Evolutionary conservation across 257 asterid genomes (phyloP).

Genomic region (Solanum gracilifrons): DNA sequence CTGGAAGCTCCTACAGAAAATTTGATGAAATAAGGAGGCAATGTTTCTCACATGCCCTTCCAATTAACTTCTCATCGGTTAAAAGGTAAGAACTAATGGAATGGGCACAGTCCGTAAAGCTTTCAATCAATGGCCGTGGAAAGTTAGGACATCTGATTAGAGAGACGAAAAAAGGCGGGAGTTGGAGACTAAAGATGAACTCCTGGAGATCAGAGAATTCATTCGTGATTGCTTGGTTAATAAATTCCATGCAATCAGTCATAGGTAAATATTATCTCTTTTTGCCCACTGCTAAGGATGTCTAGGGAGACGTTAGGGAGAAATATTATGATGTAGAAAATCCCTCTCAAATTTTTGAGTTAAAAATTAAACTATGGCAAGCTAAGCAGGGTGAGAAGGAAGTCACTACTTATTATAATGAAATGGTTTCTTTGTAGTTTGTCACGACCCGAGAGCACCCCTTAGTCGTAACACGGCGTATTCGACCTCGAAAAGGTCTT

Average conservation of each 20-base stretch:
- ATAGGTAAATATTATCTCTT: neutral
- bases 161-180: neutral
- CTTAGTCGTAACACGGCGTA: too few relatives aligned
- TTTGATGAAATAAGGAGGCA: too few relatives aligned
- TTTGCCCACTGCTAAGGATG: neutral
- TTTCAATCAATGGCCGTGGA: neutral
- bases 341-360: neutral
- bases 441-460: too few relatives aligned
- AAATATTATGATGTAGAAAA: neutral
- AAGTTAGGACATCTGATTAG: neutral
- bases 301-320: neutral
- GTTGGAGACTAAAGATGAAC: neutral
- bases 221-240: neutral
- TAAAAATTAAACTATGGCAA: neutral
- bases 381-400: neutral
- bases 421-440: neutral
- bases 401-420: neutral
- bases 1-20: neutral
- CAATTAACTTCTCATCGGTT: neutral
- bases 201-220: neutral
- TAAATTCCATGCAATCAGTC: neutral
- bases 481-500: too few relatives aligned
- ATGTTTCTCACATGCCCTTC: neutral
- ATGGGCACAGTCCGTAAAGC: neutral
- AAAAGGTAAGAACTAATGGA: neutral